Base-by-base conservation (phyloP, 73 alveolate species). In the Urostyla sp. region DNA sequence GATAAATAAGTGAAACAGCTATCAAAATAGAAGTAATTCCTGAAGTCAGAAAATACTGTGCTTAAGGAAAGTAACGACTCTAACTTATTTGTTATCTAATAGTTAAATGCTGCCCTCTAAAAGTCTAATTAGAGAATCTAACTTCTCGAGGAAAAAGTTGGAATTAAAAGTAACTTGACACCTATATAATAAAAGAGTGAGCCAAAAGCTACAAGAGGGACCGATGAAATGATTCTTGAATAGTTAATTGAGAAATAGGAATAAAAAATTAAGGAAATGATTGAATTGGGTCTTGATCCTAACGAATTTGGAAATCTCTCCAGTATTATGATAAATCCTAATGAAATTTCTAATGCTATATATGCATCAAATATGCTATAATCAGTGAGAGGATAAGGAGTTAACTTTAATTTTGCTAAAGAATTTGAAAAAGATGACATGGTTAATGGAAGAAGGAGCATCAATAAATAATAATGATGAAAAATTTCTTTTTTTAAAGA, bases 41-140 rank as follows among this genome's bases (percentile, higher is more conserved):
- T 67, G 0, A 67, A 67, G 57, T 32, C 23, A 26, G 90, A 63
- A 37, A 80, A 80, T 35, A 35, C 60, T 48, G 24, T 49, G 0
- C 77, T 80, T 13, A 80, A 80, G 43, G 90, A 80, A 21, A 46
- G 56, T 24, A 67, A 48, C 67, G 90, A 80, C 45, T 69, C 83
- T 20, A 48, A 69, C 27, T 40, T 37, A 26, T 69, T 46, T 26
- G 40, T 69, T 20, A 69, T 69, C 1, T 23, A 53, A 16, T 1
- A 69, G 38, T 35, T 69, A 3, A 69, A 69, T 24, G 5, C 53
- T 2, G 83, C 83, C n/a, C 38, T 50, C 44, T 48, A 11, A n/a
- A 67, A 53, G 46, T 60, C 77, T 26, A 80, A n/a, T 67, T 51
- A 46, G 69, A 80, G 83, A 37, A 63, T 35, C 37, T 60, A 49